phyloP scores from a whole-genome alignment of 2,329 filamentous ascomycete species.

The Stagonosporopsis cucurbitacearum region DNA sequence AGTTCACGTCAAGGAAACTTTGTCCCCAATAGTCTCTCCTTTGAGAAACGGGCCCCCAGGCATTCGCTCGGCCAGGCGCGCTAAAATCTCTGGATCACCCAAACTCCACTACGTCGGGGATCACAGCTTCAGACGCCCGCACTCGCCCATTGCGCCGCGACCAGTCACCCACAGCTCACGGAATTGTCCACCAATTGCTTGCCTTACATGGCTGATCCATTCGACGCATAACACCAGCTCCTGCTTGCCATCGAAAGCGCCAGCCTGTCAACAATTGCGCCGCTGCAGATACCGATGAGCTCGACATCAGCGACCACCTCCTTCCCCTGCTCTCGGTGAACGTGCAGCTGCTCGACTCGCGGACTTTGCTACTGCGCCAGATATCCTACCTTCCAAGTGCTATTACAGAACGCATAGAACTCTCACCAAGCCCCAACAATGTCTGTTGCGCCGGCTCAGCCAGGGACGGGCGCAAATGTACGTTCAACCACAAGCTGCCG shows the following conservation, averaged over 20 bases:
- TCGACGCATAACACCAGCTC: slow-evolving; percentile 23
- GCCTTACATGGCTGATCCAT: slow-evolving; percentile 43
- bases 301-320: slow-evolving; percentile 27
- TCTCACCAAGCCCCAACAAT: slow-evolving; percentile 28
- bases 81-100: slow-evolving; percentile 31
- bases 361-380: slow-evolving; percentile 14
- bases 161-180: slow-evolving; percentile 17
- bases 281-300: slow-evolving; percentile 41
- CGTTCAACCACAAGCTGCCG: slow-evolving; percentile 17
- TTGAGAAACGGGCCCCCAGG: slow-evolving; percentile 14
- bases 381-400: slow-evolving; percentile 16
- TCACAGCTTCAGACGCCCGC: slow-evolving; percentile 17
- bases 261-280: slow-evolving; percentile 25
- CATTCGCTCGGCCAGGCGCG: slow-evolving; percentile 18
- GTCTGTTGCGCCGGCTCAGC: slow-evolving; percentile 21
- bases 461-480: slow-evolving; percentile 33
- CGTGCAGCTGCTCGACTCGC: slow-evolving; percentile 24
- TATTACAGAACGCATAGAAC: slow-evolving; percentile 31
- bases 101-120: slow-evolving; percentile 30
- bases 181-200: slow-evolving; percentile 13
- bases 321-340: slow-evolving; percentile 33
- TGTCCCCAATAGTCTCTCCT: too few relatives aligned
- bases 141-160: slow-evolving; percentile 28
- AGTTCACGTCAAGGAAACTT: slow-evolving; percentile 11
- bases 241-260: slow-evolving; percentile 16